Conservation (phyloP, 1,284 basidiomycete species). For the Microbotryomycetes sp. region DNA sequence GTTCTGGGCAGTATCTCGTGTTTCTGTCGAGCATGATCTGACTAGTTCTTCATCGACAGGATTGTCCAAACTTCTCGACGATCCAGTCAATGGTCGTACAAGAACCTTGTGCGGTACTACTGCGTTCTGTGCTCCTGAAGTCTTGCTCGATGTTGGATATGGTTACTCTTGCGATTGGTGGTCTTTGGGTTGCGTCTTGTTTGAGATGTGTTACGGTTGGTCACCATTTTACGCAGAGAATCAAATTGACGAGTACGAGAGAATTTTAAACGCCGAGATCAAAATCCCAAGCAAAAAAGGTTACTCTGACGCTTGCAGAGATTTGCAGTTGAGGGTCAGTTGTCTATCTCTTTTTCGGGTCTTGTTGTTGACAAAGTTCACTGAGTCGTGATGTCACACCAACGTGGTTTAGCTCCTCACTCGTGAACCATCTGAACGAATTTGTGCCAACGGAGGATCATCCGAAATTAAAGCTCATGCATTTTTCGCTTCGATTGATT, state of each 20-base stretch:
- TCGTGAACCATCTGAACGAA: conserved; percentile 19
- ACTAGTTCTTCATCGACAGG: background rate
- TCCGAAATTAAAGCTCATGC: conserved; percentile 21
- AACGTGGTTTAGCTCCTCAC: conserved; percentile 19
- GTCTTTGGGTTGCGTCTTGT: conserved; percentile 42
- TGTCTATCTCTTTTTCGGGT: background rate
- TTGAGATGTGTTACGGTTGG: conserved; percentile 47
- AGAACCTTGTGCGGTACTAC: conserved; percentile 46
- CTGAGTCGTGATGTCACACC: no score
- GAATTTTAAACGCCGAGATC: conserved; percentile 44
- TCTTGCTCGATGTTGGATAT: conserved; percentile 44
- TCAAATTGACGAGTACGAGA: conserved; percentile 40
- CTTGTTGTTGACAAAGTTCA: no score
- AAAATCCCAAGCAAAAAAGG: conserved; percentile 40
- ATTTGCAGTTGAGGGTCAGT: conserved; percentile 24
- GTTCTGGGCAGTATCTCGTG: no score
- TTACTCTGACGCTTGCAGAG: conserved; percentile 20
- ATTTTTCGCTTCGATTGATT: conserved; percentile 29
- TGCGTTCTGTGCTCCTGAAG: conserved; percentile 44
- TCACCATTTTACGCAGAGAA: conserved; percentile 45
- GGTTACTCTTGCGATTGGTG: conserved; percentile 45
- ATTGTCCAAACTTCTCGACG: conserved; percentile 25
- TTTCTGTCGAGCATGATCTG: no score
- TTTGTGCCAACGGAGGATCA: conserved; percentile 12
- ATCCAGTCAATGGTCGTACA: conserved; percentile 40